These are phyloP conservation scores for Haplosporangium sp. DNA, from an alignment of 371 early-diverging fungal genomes.

Conservation along the genomic window DNA sequence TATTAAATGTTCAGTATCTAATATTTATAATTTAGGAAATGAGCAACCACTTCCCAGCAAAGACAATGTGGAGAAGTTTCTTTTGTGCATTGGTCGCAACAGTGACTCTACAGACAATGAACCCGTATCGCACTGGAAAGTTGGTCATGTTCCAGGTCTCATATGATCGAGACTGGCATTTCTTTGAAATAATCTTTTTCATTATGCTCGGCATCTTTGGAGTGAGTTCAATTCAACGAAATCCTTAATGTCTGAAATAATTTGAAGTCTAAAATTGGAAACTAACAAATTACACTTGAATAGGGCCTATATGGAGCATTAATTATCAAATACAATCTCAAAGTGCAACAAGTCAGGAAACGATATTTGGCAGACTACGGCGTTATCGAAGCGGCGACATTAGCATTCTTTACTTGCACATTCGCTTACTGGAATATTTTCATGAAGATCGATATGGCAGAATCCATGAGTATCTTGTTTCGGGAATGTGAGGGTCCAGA, in stretches of 20 bases:
- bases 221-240: conserved; percentile 59
- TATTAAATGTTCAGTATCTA: not conserved
- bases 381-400: conserved; percentile 77
- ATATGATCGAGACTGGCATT: conserved; percentile 88
- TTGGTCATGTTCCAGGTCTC: conserved; percentile 92
- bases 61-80: conserved; percentile 92
- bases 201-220: conserved; percentile 86
- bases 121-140: conserved; percentile 93
- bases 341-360: conserved; percentile 73
- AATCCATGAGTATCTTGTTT: conserved; percentile 82
- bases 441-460: conserved; percentile 80
- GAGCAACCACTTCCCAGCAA: conserved; percentile 90
- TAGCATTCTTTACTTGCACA: conserved; percentile 81
- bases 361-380: conserved; percentile 64
- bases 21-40: conserved; percentile 72
- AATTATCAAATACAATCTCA: conserved; percentile 78
- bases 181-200: conserved; percentile 90
- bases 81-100: conserved; percentile 92
- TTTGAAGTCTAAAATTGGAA: no score
- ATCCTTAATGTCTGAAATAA: no score
- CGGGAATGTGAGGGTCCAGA: conserved; percentile 79
- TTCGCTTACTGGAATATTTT: conserved; percentile 83
- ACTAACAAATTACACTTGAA: not conserved
- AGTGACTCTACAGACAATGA: conserved; percentile 80
- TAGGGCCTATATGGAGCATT: conserved; percentile 91